phyloP scores from a whole-genome alignment of 306 rosid species.

The Vigna radiata region DNA sequence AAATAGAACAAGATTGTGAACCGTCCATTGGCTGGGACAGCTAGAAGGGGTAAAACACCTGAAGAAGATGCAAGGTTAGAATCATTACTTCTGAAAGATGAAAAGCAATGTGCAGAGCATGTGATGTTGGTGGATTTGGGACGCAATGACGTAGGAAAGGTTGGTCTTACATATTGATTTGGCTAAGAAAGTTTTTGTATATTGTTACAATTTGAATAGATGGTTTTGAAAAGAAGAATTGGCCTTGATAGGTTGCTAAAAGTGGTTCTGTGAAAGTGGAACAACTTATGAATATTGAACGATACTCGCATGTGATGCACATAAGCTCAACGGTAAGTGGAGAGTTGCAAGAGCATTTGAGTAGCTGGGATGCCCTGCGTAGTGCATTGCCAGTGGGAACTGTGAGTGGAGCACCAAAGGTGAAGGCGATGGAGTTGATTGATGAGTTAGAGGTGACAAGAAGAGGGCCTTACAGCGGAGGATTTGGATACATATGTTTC shows the following conservation, averaged over 20 bases:
- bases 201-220: neutral
- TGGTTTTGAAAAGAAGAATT: constrained; percentile 37
- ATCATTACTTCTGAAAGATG: constrained; percentile 61
- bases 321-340: constrained; percentile 91
- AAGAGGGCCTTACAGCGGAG: constrained; percentile 83
- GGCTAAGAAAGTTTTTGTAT: neutral
- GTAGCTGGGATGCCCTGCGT: constrained; percentile 79
- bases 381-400: constrained; percentile 90
- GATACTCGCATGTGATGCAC: constrained; percentile 95
- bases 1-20: constrained; percentile 73
- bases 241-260: constrained; percentile 64
- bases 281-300: constrained; percentile 74
- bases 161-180: constrained; percentile 40
- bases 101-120: constrained; percentile 88
- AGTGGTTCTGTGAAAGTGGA: constrained; percentile 82
- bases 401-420: constrained; percentile 94
- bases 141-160: constrained; percentile 92
- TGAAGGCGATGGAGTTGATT: constrained; percentile 86
- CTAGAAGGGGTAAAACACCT: constrained; percentile 62
- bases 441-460: constrained; percentile 75
- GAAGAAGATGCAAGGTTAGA: constrained; percentile 69
- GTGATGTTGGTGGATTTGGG: constrained; percentile 92
- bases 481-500: constrained; percentile 76
- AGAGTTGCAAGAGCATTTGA: constrained; percentile 67
- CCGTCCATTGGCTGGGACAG: constrained; percentile 92